Conservation (phyloP, 164 flowering plant species). For the Piper betle region DNA sequence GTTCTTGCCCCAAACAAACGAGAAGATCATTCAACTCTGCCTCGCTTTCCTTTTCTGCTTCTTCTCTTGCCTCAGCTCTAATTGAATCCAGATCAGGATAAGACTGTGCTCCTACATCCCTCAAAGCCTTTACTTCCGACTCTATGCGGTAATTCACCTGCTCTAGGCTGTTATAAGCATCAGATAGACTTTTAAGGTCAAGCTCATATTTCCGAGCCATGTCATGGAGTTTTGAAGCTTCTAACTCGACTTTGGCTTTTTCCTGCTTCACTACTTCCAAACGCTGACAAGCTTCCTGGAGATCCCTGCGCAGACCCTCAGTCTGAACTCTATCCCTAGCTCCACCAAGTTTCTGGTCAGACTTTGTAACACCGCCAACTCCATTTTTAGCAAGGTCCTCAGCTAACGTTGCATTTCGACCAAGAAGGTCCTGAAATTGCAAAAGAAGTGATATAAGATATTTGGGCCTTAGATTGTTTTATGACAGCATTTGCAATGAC, state of each 20-base stretch:
- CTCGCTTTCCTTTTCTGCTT: constrained; percentile 83
- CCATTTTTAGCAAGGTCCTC: constrained; percentile 71
- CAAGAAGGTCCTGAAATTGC: constrained; percentile 60
- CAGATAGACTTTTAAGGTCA: constrained; percentile 73
- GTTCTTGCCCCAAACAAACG: constrained; percentile 95
- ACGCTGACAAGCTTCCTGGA: constrained; percentile 57
- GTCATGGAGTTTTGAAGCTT: constrained; percentile 44
- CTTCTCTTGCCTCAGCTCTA: constrained; percentile 75
- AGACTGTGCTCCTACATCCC: constrained; percentile 28
- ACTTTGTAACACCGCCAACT: constrained; percentile 22
- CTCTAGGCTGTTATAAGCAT: constrained; percentile 89
- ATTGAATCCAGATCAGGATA: constrained; percentile 43
- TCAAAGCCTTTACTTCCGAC: constrained; percentile 47
- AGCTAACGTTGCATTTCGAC: constrained; percentile 72
- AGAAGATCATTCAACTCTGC: constrained; percentile 78
- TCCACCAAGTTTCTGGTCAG: constrained; percentile 33
- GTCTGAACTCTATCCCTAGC: constrained; percentile 54
- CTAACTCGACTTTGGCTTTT: constrained; percentile 54
- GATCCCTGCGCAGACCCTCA: constrained; percentile 62
- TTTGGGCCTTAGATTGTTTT: no score
- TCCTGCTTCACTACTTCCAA: constrained; percentile 59
- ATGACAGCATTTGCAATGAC: neutral
- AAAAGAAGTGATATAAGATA: neutral
- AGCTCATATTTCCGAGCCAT: constrained; percentile 64
- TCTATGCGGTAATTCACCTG: constrained; percentile 64